Base-by-base conservation (phyloP, 306 rosid genomes). In the Lathyrus aphaca region DNA sequence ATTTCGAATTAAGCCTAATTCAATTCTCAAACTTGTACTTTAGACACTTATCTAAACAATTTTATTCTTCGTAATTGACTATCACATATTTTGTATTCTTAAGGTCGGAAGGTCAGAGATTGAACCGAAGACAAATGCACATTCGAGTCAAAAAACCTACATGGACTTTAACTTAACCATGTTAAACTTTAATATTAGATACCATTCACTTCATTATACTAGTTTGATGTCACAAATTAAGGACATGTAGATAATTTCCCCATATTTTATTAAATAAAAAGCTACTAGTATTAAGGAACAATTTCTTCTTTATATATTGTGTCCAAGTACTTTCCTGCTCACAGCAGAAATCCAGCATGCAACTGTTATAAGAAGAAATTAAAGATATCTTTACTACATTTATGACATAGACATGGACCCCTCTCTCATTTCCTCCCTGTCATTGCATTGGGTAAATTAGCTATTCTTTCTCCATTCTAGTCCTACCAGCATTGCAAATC, bases 311-410 rank as follows among this genome's bases (percentile, higher is more conserved):
- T 61, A 57, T 66, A 66, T 58, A 65, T 40, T 72, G 56, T 27
- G 49, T 66, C 82, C 51, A 72, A 58, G 78, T 27, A 78, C 82
- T 78, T 78, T 78, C 71, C 53, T 59, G 66, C 39, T 60, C 64
- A 63, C 74, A 58, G 50, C 51, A 66, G 16, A 78, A 75, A 78
- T 78, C 82, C 70, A 72, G 51, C 58, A 66, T 72, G 78, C 82
- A 66, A 73, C 30, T 59, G 27, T 73, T 55, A 72, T 27, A 72
- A 49, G 49, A 46, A 78, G 78, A 72, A 75, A 67, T 46, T 38
- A 37, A 66, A 72, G 78, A 78, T 72, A 12, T 66, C 49, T 8
- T 78, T 72, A 50, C 69, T 11, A 72, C 35, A 72, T 72, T 66
- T 66, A 62, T 78, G 78, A 65, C 42, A 73, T 49, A 15, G 21